A percentile compares a stretch with the other conserved stretches of the same genome.
Evolutionary conservation across 176 grass and related monocot genomes (phyloP).

Genomic region (Poa pratensis): DNA sequence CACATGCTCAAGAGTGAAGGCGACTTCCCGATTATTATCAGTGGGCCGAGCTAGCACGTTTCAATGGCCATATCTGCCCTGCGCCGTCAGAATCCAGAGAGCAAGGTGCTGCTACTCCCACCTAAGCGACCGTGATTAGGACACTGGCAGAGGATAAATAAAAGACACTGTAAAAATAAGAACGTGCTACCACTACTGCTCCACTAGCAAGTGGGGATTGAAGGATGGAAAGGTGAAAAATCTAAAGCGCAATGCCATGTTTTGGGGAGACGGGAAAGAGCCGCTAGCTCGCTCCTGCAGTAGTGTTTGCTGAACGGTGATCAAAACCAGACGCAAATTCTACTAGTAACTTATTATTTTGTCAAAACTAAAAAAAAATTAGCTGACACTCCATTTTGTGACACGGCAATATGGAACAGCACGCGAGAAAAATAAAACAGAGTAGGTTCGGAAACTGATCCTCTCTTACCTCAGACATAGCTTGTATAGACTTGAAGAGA

Average conservation of each 20-base stretch:
- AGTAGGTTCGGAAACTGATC: neutral
- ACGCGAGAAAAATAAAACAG: neutral
- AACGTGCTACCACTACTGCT: neutral
- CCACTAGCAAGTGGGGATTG: neutral
- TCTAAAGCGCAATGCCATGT: neutral
- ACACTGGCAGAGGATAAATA: neutral
- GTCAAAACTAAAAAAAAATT: too few relatives aligned
- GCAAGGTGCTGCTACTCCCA: neutral
- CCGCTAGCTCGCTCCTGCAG: neutral
- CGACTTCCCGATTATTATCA: neutral
- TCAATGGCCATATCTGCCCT: slow-evolving; percentile 1
- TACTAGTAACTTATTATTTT: too few relatives aligned
- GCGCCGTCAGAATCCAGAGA: neutral
- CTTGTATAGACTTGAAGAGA: neutral
- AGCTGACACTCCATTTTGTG: too few relatives aligned
- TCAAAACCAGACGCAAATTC: neutral
- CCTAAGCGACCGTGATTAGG: neutral
- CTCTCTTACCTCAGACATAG: neutral
- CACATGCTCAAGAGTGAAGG: neutral
- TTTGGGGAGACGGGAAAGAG: slow-evolving; percentile 22
- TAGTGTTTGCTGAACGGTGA: too few relatives aligned
- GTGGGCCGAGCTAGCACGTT: neutral
- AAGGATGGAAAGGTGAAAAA: neutral
- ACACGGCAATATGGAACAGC: neutral
- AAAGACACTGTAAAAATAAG: neutral